Conservation (phyloP, 2,329 filamentous ascomycete genomes). For the Clarireedia paspali region DNA sequence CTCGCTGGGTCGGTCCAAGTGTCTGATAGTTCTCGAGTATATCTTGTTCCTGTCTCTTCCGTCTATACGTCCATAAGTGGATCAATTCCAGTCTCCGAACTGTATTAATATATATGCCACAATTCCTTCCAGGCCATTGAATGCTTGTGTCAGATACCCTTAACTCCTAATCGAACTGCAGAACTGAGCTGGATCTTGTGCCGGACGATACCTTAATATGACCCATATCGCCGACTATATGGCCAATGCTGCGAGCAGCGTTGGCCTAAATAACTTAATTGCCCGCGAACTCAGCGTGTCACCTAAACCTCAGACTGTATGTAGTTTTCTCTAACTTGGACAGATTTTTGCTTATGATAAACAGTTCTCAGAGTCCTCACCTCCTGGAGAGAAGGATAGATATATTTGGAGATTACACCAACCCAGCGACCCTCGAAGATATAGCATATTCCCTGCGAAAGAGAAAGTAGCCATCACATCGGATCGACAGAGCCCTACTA, state of each 20-base stretch:
- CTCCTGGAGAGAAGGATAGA: slow-evolving; percentile 36
- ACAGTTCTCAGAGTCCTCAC: slow-evolving; percentile 14
- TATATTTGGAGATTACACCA: slow-evolving; percentile 54
- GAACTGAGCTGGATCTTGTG: slow-evolving; percentile 17
- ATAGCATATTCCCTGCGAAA: slow-evolving; percentile 53
- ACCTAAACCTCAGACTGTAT: slow-evolving; percentile 30
- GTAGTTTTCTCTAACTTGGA: slow-evolving; percentile 8
- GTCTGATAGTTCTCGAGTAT: slow-evolving; percentile 17
- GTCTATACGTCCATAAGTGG: slow-evolving; percentile 12
- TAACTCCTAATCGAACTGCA: slow-evolving; percentile 9
- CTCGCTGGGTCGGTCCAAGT: slow-evolving; percentile 19
- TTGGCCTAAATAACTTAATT: slow-evolving; percentile 25
- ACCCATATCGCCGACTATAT: slow-evolving; percentile 6
- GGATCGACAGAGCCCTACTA: slow-evolving; percentile 39
- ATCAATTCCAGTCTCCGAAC: slow-evolving; percentile 13
- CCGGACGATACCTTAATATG: slow-evolving; percentile 10
- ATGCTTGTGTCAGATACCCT: background rate
- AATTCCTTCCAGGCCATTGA: background rate
- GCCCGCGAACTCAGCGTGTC: slow-evolving; percentile 23
- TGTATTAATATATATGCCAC: slow-evolving; percentile 7
- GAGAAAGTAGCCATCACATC: slow-evolving; percentile 29
- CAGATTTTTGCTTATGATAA: slow-evolving; percentile 12
- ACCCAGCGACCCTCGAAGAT: slow-evolving; percentile 43
- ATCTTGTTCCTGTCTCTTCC: slow-evolving; percentile 13
- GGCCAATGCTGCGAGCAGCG: slow-evolving; percentile 1